Evolutionary conservation across 345 rosid genomes (phyloP).

Genomic region (Eucalyptus viminalis): DNA sequence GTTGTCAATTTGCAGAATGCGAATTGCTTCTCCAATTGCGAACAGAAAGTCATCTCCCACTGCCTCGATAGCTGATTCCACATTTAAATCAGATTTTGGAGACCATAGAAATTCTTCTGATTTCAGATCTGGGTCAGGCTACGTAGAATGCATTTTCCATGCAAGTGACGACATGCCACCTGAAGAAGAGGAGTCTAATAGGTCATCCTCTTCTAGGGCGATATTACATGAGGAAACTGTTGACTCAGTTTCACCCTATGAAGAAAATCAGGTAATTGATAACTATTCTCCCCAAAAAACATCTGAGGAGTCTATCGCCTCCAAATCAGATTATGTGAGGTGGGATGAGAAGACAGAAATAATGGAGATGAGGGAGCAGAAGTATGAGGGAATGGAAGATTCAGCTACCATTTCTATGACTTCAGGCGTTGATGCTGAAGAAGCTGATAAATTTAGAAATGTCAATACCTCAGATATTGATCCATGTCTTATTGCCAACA

Average conservation of each 20-base stretch:
- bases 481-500: constrained; percentile 4
- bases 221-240: constrained; percentile 20
- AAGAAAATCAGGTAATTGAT: constrained; percentile 14
- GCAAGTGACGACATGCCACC: constrained; percentile 27
- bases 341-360: constrained; percentile 89
- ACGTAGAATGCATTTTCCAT: constrained; percentile 32
- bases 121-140: constrained; percentile 53
- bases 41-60: constrained; percentile 25
- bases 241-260: constrained; percentile 28
- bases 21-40: constrained; percentile 26
- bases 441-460: not conserved
- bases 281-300: constrained; percentile 17
- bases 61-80: constrained; percentile 26
- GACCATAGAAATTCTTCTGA: constrained; percentile 45
- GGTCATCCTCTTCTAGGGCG: constrained; percentile 17
- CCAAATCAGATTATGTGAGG: constrained; percentile 33
- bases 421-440: not conserved
- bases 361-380: constrained; percentile 24
- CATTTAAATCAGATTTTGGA: constrained; percentile 35
- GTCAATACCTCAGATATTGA: constrained; percentile 7
- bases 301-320: constrained; percentile 19
- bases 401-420: not conserved
- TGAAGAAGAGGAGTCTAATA: constrained; percentile 33
- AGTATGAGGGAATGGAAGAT: constrained; percentile 15
- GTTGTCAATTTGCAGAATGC: constrained; percentile 39